Conservation (phyloP, 768 basidiomycete genomes). For the Lactarius pseudohatsudake region DNA sequence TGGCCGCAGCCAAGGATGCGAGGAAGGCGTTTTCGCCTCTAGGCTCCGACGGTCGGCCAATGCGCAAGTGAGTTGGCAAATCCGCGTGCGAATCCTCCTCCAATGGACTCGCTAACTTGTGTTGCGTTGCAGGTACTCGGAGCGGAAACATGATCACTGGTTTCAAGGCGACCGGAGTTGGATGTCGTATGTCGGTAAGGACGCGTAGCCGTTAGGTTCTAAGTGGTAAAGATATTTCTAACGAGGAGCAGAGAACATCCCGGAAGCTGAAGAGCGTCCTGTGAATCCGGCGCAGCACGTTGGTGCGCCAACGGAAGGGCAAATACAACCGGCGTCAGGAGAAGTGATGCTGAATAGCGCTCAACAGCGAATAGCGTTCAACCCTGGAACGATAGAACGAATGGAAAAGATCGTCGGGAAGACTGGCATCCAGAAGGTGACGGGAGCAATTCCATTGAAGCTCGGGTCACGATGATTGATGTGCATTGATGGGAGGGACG, state of each 20-base stretch:
- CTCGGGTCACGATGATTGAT: constrained; percentile 4
- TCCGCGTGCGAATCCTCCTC: background rate
- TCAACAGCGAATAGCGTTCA: constrained; percentile 23
- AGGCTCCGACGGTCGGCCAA: constrained; percentile 25
- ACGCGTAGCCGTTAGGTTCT: background rate
- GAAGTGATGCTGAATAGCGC: constrained; percentile 19
- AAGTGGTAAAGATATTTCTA: background rate
- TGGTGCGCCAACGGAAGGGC: constrained; percentile 21
- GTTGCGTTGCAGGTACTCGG: constrained; percentile 19
- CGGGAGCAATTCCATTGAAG: constrained; percentile 22
- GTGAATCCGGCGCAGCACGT: constrained; percentile 10
- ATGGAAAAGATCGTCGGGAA: constrained; percentile 25
- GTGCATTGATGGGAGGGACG: background rate
- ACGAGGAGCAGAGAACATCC: constrained; percentile 16
- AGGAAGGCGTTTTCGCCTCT: constrained; percentile 20
- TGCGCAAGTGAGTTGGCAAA: constrained; percentile 21
- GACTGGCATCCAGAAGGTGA: constrained; percentile 21
- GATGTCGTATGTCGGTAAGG: constrained; percentile 26
- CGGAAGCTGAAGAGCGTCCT: background rate
- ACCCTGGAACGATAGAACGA: constrained; percentile 19
- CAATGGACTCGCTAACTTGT: background rate
- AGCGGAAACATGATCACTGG: constrained; percentile 28
- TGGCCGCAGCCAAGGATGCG: constrained; percentile 13
- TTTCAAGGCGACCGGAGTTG: constrained; percentile 27
- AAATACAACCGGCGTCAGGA: constrained; percentile 23